Base-by-base conservation (phyloP, 345 rosid species). In the Eucalyptus albens region DNA sequence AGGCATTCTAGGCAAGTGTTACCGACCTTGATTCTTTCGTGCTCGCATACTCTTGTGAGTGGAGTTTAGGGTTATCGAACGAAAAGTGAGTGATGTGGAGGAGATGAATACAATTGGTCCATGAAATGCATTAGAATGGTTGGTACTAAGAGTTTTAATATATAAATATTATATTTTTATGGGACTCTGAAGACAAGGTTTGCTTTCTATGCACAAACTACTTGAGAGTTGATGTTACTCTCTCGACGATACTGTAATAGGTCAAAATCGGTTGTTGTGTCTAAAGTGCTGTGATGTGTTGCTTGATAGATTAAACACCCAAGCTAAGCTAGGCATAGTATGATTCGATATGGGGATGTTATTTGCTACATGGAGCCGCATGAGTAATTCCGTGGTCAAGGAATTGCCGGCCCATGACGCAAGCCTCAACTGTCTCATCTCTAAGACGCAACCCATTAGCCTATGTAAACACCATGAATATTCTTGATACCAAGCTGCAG, bases 121-220 rank as follows among this genome's bases (percentile, higher is more conserved):
- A 0, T 56, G 13, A 9, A 0, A 24, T 2, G 1, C 0, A 3
- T 56, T 56, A 2, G 2, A 0, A 56, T 10, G 3, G 1, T 56
- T 56, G 29, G 14, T 5, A 56, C 0, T 56, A 56, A 0, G 2
- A 56, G 29, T 56, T 24, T 0, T 56, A 56, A 0, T 2, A 56
- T 24, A 24, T 0, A 24, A 56, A 24, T 2, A 24, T 9, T 22
- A 56, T 56, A 56, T 56, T 2, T 56, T 2, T 24, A 0, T 24
- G 14, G 14, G 24, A 24, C 6, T 56, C 6, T 56, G 0, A 56
- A 56, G 29, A 3, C 3, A 1, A 4, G 14, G 3, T 24, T 56
- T 5, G 0, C 6, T 7, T 22, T 0, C 0, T 8, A 0, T 9
- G 29, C 6, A 56, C 13, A 56, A 24, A 24, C 0, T 56, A 6